Conservation (phyloP, 2,329 filamentous ascomycete genomes). For the Thelonectria rubi region DNA sequence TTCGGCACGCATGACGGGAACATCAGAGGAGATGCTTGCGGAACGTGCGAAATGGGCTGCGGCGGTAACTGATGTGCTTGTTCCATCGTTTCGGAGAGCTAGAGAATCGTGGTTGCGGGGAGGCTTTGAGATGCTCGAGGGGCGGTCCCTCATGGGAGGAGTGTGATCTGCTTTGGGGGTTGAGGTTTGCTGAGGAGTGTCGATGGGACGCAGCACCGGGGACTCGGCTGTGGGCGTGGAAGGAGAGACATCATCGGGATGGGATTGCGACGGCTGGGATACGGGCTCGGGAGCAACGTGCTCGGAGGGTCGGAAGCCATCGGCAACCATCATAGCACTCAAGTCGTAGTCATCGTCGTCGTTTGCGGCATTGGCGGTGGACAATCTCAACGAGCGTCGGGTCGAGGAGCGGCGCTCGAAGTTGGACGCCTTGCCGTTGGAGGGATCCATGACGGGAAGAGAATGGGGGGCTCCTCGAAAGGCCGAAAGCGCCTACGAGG, state of each 20-base stretch:
- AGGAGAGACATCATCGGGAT: constrained; percentile 21
- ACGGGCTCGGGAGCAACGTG: constrained; percentile 11
- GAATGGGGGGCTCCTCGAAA: constrained; percentile 34
- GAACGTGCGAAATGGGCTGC: constrained; percentile 30
- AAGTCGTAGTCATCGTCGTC: constrained; percentile 60
- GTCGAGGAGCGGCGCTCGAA: constrained; percentile 55
- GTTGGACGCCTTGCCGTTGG: constrained; percentile 50
- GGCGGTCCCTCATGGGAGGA: constrained; percentile 47
- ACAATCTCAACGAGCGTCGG: constrained; percentile 53
- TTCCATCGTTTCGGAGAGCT: constrained; percentile 62
- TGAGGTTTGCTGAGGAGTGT: constrained; percentile 28
- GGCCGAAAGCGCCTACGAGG: constrained; percentile 40
- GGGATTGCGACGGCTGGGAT: constrained; percentile 32
- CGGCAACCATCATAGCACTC: constrained; percentile 60
- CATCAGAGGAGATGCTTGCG: constrained; percentile 49
- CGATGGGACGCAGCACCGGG: constrained; percentile 17
- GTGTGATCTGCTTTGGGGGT: constrained; percentile 33
- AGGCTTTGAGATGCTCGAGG: constrained; percentile 67
- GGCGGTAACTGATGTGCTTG: constrained; percentile 37
- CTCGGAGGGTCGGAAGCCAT: constrained; percentile 59
- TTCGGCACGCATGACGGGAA: constrained; percentile 57
- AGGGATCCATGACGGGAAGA: constrained; percentile 51
- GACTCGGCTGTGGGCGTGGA: constrained; percentile 18
- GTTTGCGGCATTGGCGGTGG: constrained; percentile 39
- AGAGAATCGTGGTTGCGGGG: constrained; percentile 59